Evolutionary conservation across 441 rosid genomes (phyloP), one percentile per base, ranked within the genome.

Genomic region (Flueggea neowawraea): DNA sequence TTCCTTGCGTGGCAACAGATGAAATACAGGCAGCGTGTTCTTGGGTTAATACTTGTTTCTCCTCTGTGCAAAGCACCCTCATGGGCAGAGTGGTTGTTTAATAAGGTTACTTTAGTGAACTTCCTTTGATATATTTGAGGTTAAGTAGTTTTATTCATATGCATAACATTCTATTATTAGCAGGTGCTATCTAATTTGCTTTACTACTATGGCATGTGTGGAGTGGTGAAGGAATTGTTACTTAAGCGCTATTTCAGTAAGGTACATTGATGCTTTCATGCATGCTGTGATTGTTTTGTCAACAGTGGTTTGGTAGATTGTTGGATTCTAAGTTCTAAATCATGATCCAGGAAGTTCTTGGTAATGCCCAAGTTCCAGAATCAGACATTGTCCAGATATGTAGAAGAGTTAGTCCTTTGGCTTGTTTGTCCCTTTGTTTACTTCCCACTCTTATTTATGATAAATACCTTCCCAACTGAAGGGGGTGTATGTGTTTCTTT

Each of bases 41-140:
- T 84, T 70, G 97, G 99, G 43, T 75, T 94, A 70, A 91, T 94
- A 70, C 91, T 94, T 62, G 75, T 94, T 66, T 91, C 99, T 71
- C 99, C 99, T 48, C 73, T 94, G 65, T 91, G 96, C 84, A 85
- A 77, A 77, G 84, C 84, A 36, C 97, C 99, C 61, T 94, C 97
- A 52, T 94, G 96, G 96, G 79, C 96, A 58, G 99, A 94, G 79
- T 94, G 99, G 99, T 69, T 94, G 64, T 87, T 76, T 66, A 89
- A 91, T 67, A 94, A 94, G 97, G 99, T 94, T 45, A 32, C 55
- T 75, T 54, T 54, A 62, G 55, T 62, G 52, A 49, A 57, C 54
- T 39, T 59, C 31, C 60, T 62, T 9, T 66, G 45, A 17, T 60
- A 15, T 6, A 14, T 62, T 63, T 32, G 45, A 9, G 45, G 45